Evolutionary conservation across 2,329 filamentous ascomycete genomes (phyloP).

Genomic region (Fusarium sp.): DNA sequence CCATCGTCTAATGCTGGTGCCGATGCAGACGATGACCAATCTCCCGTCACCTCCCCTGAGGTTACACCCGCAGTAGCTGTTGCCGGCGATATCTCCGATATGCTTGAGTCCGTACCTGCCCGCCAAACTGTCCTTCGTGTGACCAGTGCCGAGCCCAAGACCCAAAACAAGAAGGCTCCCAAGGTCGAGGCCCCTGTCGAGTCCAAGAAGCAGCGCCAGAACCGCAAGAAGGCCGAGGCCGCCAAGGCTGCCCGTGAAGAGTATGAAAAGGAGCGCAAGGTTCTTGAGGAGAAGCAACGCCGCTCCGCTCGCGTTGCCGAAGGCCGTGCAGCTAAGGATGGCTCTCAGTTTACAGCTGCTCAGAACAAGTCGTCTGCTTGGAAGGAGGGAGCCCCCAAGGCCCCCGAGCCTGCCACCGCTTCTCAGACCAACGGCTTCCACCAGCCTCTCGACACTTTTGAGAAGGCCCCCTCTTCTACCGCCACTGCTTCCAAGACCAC

Average conservation of each 20-base stretch:
- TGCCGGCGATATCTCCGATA: constrained; percentile 83
- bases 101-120: constrained; percentile 80
- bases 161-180: constrained; percentile 72
- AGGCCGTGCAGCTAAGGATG: constrained; percentile 85
- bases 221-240: constrained; percentile 87
- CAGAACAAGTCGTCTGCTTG: constrained; percentile 59
- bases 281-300: constrained; percentile 83
- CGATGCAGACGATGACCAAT: constrained; percentile 85
- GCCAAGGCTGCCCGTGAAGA: constrained; percentile 80
- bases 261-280: constrained; percentile 82
- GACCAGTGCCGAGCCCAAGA: constrained; percentile 73
- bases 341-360: constrained; percentile 68
- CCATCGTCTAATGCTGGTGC: constrained; percentile 76
- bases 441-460: constrained; percentile 71
- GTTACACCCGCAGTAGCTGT: constrained; percentile 66
- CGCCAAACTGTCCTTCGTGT: constrained; percentile 83
- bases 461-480: constrained; percentile 52
- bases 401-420: constrained; percentile 48
- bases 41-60: constrained; percentile 75
- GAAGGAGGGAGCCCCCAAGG: constrained; percentile 54
- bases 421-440: constrained; percentile 53
- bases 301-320: constrained; percentile 84
- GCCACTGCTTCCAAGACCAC: constrained; percentile 51
- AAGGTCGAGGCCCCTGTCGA: constrained; percentile 76
- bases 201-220: constrained; percentile 96